Evolutionary conservation across 257 asterid species (phyloP).

Genomic region (Catharanthus roseus): DNA sequence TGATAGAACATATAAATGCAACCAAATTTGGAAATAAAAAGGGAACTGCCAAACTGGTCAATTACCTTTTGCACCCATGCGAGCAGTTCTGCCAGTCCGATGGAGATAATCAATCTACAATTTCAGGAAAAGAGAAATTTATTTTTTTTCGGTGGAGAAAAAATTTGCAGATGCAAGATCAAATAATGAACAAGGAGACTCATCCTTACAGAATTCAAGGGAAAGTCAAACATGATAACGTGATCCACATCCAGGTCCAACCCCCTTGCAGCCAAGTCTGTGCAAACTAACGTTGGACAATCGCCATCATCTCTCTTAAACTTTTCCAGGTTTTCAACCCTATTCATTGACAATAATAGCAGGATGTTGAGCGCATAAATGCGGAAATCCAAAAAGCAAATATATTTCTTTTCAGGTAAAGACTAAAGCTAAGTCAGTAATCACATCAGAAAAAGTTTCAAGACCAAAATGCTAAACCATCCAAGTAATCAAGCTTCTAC

Average conservation of each 20-base stretch:
- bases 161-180: conserved; percentile 7
- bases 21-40: not conserved
- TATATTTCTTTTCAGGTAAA: not conserved
- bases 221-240: conserved; percentile 97
- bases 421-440: not conserved
- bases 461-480: not conserved
- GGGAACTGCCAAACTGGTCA: conserved; percentile 4
- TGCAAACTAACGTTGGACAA: conserved; percentile 97
- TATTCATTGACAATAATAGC: conserved; percentile 22
- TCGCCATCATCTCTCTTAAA: conserved; percentile 89
- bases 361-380: conserved; percentile 13
- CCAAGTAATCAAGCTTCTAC: not conserved
- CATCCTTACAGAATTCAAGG: conserved; percentile 77
- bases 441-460: not conserved
- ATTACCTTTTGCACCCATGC: conserved; percentile 99
- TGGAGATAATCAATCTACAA: conserved; percentile 90
- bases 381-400: conserved; percentile 2
- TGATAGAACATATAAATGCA: not conserved
- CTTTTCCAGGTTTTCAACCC: conserved; percentile 75
- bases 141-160: conserved; percentile 2
- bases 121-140: conserved; percentile 3
- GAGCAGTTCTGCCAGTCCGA: conserved; percentile 99
- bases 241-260: conserved; percentile 98
- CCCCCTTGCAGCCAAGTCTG: conserved; percentile 98
- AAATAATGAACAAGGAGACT: conserved; percentile 3